Evolutionary conservation across 345 rosid species (phyloP).

Genomic region (Gossypioides kirkii): DNA sequence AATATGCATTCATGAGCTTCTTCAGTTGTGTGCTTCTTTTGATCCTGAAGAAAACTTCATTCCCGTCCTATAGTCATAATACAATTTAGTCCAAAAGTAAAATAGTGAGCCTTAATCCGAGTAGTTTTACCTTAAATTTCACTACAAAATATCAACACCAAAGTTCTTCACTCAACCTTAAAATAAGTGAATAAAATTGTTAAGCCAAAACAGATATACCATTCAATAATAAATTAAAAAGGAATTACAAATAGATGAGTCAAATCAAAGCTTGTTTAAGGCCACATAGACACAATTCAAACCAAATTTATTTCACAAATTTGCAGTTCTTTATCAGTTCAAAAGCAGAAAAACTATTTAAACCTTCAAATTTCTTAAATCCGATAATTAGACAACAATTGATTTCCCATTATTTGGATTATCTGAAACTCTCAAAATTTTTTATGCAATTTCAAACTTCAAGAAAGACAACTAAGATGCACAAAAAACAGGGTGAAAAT

Average conservation of each 20-base stretch:
- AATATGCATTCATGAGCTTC: constrained; percentile 91
- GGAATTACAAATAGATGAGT: neutral
- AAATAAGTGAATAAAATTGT: neutral
- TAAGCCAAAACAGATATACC: neutral
- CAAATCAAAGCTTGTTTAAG: neutral
- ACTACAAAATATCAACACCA: no score
- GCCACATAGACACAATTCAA: neutral
- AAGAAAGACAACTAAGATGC: neutral
- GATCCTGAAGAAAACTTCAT: constrained; percentile 83
- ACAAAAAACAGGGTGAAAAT: neutral
- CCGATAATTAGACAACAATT: neutral
- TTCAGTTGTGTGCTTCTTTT: constrained; percentile 84
- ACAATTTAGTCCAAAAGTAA: neutral
- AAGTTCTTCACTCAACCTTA: no score
- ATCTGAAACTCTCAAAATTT: neutral
- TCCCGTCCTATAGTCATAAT: constrained; percentile 53
- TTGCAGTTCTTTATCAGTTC: neutral
- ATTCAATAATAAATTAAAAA: neutral
- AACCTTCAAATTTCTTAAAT: neutral
- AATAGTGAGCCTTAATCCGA: neutral
- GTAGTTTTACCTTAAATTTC: no score
- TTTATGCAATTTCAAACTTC: neutral
- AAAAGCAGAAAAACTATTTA: neutral
- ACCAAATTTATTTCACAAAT: neutral
- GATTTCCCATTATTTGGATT: neutral